Evolutionary conservation across 352 stramenopile genomes (phyloP).

Genomic region (Halophytophthora polymorphica): DNA sequence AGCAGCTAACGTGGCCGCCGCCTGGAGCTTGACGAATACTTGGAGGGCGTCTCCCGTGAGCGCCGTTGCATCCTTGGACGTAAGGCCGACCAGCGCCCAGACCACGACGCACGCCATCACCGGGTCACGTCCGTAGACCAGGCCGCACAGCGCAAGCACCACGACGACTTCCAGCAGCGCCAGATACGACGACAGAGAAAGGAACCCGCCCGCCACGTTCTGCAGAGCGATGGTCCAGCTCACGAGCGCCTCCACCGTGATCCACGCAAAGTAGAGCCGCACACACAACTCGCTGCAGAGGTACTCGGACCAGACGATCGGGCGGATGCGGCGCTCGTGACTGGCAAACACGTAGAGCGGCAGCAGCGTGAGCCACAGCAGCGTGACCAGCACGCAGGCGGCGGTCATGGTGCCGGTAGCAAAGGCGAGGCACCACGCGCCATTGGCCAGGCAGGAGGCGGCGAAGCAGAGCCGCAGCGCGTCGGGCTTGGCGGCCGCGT

Average conservation of each 20-base stretch:
- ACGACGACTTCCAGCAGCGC: constrained; percentile 42
- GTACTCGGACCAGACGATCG: constrained; percentile 52
- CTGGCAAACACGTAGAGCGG: constrained; percentile 67
- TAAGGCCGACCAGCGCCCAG: constrained; percentile 52
- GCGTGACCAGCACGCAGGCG: constrained; percentile 41
- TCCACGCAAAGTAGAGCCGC: constrained; percentile 65
- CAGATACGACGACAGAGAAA: constrained; percentile 43
- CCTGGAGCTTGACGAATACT: constrained; percentile 41
- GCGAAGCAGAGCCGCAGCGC: constrained; percentile 54
- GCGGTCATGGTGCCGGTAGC: constrained; percentile 32
- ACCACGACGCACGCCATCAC: constrained; percentile 49
- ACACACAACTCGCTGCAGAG: constrained; percentile 58
- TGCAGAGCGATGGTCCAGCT: constrained; percentile 58
- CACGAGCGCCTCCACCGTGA: constrained; percentile 46
- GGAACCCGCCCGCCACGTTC: constrained; percentile 26
- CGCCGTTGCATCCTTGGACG: constrained; percentile 29
- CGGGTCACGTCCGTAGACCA: constrained; percentile 51
- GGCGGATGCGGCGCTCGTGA: constrained; percentile 40
- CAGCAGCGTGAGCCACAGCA: constrained; percentile 59
- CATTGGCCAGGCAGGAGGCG: constrained; percentile 45
- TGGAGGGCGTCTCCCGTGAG: constrained; percentile 19
- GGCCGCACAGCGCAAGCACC: constrained; percentile 32
- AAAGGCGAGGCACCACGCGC: constrained; percentile 53
- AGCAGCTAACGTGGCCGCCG: constrained; percentile 33
- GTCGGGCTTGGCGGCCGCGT: constrained; percentile 36